These are phyloP conservation scores for Verticillium isaacii DNA, from an alignment of 2,329 filamentous ascomycete species.

Conservation along the genomic window DNA sequence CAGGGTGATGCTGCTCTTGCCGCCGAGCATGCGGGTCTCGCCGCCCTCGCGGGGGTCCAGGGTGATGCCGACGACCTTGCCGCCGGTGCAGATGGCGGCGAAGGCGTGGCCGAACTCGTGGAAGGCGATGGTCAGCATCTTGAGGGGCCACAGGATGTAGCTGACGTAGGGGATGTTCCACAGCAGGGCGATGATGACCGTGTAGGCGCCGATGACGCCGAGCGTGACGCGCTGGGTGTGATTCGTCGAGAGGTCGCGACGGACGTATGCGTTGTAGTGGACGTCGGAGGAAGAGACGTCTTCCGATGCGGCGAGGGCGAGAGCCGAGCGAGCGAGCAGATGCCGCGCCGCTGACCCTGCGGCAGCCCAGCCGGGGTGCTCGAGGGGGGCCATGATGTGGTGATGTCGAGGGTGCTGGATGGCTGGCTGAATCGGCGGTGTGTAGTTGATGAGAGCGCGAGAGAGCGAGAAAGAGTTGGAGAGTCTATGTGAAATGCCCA, in stretches of 20 bases:
- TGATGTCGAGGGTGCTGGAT: background rate
- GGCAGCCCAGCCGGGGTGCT: background rate
- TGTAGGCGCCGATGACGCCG: constrained; percentile 66
- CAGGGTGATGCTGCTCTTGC: constrained; percentile 64
- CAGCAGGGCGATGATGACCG: constrained; percentile 65
- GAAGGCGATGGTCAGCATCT: constrained; percentile 82
- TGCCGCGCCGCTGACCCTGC: background rate
- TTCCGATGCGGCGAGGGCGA: background rate
- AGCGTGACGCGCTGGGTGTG: constrained; percentile 67
- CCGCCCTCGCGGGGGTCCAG: constrained; percentile 74
- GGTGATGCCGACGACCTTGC: constrained; percentile 67
- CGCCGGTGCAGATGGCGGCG: constrained; percentile 67
- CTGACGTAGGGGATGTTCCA: constrained; percentile 78
- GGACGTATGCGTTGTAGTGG: constrained; percentile 25
- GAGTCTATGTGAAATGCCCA: background rate
- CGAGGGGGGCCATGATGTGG: background rate
- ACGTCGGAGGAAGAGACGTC: background rate
- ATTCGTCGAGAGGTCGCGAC: constrained; percentile 51
- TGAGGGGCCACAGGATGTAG: constrained; percentile 75
- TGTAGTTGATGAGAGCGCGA: background rate
- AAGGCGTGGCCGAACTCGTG: constrained; percentile 77
- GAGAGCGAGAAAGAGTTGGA: background rate
- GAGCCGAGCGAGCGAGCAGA: background rate
- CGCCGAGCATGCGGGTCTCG: constrained; percentile 72
- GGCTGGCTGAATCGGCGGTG: no score